Evolutionary conservation across 192 early-diverging fungal species (phyloP), one percentile per base, ranked within the genome.

Genomic region (Coemansia sp.): DNA sequence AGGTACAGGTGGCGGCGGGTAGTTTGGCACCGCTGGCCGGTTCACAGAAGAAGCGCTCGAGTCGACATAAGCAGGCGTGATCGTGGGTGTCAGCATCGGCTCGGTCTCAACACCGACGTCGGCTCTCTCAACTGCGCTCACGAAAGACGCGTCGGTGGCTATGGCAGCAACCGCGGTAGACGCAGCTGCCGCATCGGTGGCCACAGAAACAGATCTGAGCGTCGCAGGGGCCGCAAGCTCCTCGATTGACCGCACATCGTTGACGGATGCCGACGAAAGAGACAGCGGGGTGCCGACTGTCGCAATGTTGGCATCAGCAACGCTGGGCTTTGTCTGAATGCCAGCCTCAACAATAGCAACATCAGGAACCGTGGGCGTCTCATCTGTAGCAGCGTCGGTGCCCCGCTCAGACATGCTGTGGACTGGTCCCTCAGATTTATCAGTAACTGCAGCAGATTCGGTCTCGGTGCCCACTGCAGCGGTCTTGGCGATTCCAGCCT

Each of bases 211-310:
- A 8, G 55, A 57, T 34, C 55, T 57, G 8, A 12, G 6, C 6
- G 33, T 33, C 9, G 55, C 33, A 12, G 55, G 28, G 12, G 36
- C 32, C 12, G 35, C 57, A 15, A 33, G 20, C 22, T 57, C 55
- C 28, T 57, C 55, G n/a, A 61, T 41, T n/a, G 35, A 41, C 5
- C 59, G 59, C 59, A 18, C 9, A n/a, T 39, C 59, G 20, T 53
- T 45, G 56, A 51, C 20, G 18, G 57, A 56, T 15, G 61, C 74
- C 37, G 69, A 58, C 38, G 59, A 41, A 6, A 61, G 35, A 32
- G 59, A 61, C 35, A 41, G n/a, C 15, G 43, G 61, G 14, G 74
- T 79, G 51, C 56, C 72, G 12, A 73, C 83, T 32, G 63, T 70
- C 5, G 66, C 56, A 5, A 72, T 71, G 0, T 63, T 61, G 3